Evolutionary conservation across 192 early-diverging fungal species (phyloP), one percentile per base, ranked within the genome.

Genomic region (Kappamyces sp.): DNA sequence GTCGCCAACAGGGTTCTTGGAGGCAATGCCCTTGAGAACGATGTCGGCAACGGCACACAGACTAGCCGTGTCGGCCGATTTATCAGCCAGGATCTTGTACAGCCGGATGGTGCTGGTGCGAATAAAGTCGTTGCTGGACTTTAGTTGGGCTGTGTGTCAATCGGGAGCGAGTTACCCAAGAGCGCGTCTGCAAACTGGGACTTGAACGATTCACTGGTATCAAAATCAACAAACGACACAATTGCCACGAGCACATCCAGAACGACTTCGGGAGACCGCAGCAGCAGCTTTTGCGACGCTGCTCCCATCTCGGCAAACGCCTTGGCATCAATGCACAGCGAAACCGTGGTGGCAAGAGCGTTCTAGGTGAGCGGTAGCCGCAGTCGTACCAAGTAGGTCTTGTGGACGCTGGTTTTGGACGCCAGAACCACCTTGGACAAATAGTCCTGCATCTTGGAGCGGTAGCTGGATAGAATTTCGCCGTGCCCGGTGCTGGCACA

Each of bases 251-350:
- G 68, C 38, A 76, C 63, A 65, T 69, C 71, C 43, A 91, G 73
- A 35, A 86, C 82, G 47, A 85, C 76, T 57, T 93, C 93, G 11
- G 93, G 93, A 7, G 93, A 88, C 43, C 93, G 83, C 47, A 95
- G 70, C 54, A 91, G 75, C 66, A 91, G 77, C 43, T 85, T 81
- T 40, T 88, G 80, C n/a, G 88, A 72, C 38, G 77, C 70, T 22
- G 85, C 70, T 11, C 79, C 55, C 48, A 91, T 79, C 47, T 84
- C 73, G 3, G 47, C 22, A 22, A 22, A 22, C 38, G 14, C 43
- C 43, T 45, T 45, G 11, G 43, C 9, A 45, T 45, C 43, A 22
- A 22, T 22, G 22, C 22, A 22, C 22, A 22, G 22, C 22, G 0
- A 22, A 22, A 22, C 22, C 22, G 22, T 22, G 22, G 22, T 22